Percentiles rank a stretch among this genome's conserved stretches.
Evolutionary conservation across 2,329 filamentous ascomycete genomes (phyloP).

Genomic region (Triangularia setosa): DNA sequence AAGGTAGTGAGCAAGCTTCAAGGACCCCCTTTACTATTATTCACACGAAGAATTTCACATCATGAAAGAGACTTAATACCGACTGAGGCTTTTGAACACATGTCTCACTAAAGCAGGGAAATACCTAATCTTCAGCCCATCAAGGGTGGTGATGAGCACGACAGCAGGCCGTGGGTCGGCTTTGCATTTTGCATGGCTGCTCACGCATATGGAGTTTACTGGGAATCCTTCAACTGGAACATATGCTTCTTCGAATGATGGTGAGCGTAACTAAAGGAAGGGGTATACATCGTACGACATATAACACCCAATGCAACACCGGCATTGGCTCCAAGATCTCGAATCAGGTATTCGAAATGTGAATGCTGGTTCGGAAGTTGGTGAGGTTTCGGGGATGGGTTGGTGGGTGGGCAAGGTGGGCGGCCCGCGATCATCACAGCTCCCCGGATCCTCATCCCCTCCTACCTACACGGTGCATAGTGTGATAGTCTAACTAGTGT

Average conservation of each 20-base stretch:
- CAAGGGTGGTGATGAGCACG: background rate
- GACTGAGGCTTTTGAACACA: background rate
- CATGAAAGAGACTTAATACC: too few relatives aligned
- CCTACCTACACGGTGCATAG: background rate
- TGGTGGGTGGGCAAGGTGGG: background rate
- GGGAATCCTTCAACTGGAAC: background rate
- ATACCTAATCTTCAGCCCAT: background rate
- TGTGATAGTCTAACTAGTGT: background rate
- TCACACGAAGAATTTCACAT: background rate
- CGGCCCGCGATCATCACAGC: conserved; percentile 15
- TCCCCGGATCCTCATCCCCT: conserved; percentile 11
- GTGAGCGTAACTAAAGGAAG: background rate
- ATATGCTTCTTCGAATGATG: background rate
- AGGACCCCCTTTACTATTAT: background rate
- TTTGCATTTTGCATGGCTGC: too few relatives aligned
- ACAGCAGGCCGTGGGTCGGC: background rate
- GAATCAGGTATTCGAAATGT: background rate
- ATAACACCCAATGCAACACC: background rate
- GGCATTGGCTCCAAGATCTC: background rate
- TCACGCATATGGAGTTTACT: background rate
- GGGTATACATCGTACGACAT: background rate
- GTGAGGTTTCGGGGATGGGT: background rate
- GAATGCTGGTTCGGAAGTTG: background rate
- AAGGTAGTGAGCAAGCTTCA: background rate
- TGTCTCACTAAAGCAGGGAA: background rate